Conservation (phyloP, 306 rosid species). For the Calophaca sinica region DNA sequence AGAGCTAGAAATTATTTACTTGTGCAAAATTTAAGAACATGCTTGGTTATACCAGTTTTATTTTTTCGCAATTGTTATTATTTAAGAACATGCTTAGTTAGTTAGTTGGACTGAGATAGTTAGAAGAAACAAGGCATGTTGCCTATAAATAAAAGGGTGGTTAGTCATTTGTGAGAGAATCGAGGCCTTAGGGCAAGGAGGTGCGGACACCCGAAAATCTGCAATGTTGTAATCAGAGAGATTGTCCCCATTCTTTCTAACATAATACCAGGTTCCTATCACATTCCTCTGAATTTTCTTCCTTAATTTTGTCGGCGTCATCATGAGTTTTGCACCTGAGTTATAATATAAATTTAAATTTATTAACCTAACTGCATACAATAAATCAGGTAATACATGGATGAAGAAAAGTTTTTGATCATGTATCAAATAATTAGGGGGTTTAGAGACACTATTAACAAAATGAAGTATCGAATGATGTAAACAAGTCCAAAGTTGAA, state of each 20-base stretch:
- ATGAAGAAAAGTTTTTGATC: not conserved
- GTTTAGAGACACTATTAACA: not conserved
- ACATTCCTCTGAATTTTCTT: slow-evolving; percentile 13
- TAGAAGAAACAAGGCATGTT: not conserved
- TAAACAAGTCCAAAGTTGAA: not conserved
- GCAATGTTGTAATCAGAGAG: not conserved
- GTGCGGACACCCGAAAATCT: not conserved
- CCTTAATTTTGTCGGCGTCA: not conserved
- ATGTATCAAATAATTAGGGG: not conserved
- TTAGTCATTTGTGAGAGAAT: not conserved
- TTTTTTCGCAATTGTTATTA: slow-evolving; percentile 5
- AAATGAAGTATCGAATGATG: not conserved
- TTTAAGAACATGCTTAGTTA: no score
- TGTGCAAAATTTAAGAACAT: no score
- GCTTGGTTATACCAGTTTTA: no score
- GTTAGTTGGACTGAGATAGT: not conserved
- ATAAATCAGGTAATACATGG: not conserved
- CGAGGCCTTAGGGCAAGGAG: not conserved
- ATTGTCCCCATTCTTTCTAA: not conserved
- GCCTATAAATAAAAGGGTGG: not conserved
- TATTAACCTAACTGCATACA: not conserved
- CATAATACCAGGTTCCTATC: not conserved
- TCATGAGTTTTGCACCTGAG: slow-evolving; percentile 23
- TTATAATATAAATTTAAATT: slow-evolving; percentile 12
- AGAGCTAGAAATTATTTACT: no score